These are phyloP conservation scores for Esteya vermicola DNA, from an alignment of 2,329 filamentous ascomycete genomes.

Conservation along the genomic window DNA sequence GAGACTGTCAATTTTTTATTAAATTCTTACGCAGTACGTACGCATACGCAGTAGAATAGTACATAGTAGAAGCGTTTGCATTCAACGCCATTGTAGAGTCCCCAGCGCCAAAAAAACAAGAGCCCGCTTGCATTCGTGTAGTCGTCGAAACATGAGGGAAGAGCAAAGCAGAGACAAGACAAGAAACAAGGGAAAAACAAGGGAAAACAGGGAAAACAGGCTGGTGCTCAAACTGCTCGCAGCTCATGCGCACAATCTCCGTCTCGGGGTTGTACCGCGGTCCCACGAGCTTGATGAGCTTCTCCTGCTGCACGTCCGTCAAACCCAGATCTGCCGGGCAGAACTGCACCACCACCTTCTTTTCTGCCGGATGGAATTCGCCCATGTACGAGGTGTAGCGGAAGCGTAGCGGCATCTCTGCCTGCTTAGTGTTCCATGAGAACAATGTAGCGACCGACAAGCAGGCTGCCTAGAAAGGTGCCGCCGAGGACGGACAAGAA, in stretches of 20 bases:
- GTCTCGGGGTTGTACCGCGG: conserved; percentile 75
- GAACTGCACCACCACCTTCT: conserved; percentile 92
- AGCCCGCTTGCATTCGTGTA: too few relatives aligned
- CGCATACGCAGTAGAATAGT: too few relatives aligned
- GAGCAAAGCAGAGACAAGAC: too few relatives aligned
- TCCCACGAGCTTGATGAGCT: conserved; percentile 79
- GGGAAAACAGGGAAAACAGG: background rate
- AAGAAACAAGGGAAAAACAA: background rate
- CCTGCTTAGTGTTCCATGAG: conserved; percentile 30
- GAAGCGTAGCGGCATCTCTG: conserved; percentile 57
- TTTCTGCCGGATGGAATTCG: conserved; percentile 78
- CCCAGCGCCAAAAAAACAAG: too few relatives aligned
- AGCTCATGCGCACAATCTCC: conserved; percentile 75
- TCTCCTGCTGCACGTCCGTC: conserved; percentile 52
- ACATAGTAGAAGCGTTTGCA: too few relatives aligned
- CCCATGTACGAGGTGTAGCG: conserved; percentile 95
- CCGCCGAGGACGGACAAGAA: conserved; percentile 61
- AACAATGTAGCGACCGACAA: conserved; percentile 54
- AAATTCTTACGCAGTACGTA: too few relatives aligned
- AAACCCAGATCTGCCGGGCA: conserved; percentile 59
- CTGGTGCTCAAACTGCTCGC: conserved; percentile 75
- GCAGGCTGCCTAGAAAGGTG: conserved; percentile 74
- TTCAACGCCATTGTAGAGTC: too few relatives aligned
- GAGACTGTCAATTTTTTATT: too few relatives aligned
- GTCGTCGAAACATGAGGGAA: too few relatives aligned